Conservation (phyloP, 1,284 basidiomycete genomes). For the Cryptococcus sp. region DNA sequence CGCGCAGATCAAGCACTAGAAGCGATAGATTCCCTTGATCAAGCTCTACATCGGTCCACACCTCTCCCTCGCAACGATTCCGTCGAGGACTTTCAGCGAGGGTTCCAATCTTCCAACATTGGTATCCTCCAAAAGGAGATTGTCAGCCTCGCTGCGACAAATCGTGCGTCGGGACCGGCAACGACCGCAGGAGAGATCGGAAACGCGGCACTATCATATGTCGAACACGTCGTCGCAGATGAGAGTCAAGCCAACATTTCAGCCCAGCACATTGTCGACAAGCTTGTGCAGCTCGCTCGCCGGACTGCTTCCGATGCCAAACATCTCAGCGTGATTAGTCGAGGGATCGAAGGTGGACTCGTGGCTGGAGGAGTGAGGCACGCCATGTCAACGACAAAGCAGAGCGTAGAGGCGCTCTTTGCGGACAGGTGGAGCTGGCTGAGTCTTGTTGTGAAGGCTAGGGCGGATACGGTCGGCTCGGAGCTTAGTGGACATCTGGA, state of each 20-base stretch:
- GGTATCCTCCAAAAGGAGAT: slow-evolving; percentile 20
- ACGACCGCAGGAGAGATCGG: slow-evolving; percentile 15
- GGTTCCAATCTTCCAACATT: slow-evolving; percentile 35
- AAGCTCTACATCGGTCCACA: slow-evolving; percentile 13
- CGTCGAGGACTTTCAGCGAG: slow-evolving; percentile 34
- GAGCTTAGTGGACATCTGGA: slow-evolving; percentile 56
- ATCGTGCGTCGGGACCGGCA: slow-evolving; percentile 2
- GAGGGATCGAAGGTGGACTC: slow-evolving; percentile 35
- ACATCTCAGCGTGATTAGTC: slow-evolving; percentile 26
- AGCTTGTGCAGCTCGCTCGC: slow-evolving; percentile 13
- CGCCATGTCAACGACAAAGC: slow-evolving; percentile 52
- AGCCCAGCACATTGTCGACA: not conserved
- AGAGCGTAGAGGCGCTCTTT: slow-evolving; percentile 55
- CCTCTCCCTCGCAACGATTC: slow-evolving; percentile 9
- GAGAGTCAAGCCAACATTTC: slow-evolving; percentile 11
- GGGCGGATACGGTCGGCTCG: slow-evolving; percentile 64
- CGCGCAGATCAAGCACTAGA: slow-evolving; percentile 19
- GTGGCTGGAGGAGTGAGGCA: slow-evolving; percentile 51
- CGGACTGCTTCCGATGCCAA: slow-evolving; percentile 25
- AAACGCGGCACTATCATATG: slow-evolving; percentile 19
- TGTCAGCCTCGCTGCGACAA: not conserved
- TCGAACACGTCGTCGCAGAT: slow-evolving; percentile 18
- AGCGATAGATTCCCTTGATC: slow-evolving; percentile 29
- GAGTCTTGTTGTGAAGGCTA: slow-evolving; percentile 54
- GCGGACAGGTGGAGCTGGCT: slow-evolving; percentile 58